A percentile compares a stretch with the other conserved stretches of the same genome.
phyloP scores from a whole-genome alignment of 768 basidiomycete genomes.

The Boletus insuetus region DNA sequence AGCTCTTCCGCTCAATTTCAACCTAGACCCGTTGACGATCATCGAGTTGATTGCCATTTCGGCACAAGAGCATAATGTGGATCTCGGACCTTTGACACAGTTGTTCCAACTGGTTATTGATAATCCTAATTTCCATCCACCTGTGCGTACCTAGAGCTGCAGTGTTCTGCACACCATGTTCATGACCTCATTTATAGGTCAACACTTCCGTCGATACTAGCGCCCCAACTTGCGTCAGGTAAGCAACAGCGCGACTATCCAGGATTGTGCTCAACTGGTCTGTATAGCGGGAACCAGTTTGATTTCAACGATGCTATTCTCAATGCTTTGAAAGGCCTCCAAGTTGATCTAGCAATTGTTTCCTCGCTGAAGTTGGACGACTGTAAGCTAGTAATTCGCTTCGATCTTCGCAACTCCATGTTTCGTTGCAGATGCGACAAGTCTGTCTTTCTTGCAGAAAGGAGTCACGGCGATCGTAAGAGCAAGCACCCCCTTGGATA shows the following conservation, averaged over 20 bases:
- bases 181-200: slow-evolving; percentile 36
- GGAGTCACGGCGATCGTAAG: slow-evolving; percentile 54
- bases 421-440: slow-evolving; percentile 45
- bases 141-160: slow-evolving; percentile 34
- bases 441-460: slow-evolving; percentile 55
- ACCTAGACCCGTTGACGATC: slow-evolving; percentile 59
- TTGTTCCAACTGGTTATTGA: slow-evolving; percentile 53
- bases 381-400: slow-evolving; percentile 40
- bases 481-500: neutral
- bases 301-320: slow-evolving; percentile 60
- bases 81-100: slow-evolving; percentile 56
- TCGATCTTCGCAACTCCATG: neutral
- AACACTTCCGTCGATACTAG: slow-evolving; percentile 52
- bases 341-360: slow-evolving; percentile 56
- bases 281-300: slow-evolving; percentile 60
- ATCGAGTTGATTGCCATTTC: slow-evolving; percentile 52
- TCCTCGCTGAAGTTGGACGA: slow-evolving; percentile 61
- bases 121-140: slow-evolving; percentile 50
- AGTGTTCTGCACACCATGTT: neutral
- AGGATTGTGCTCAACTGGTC: slow-evolving; percentile 3
- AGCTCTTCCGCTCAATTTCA: slow-evolving; percentile 58
- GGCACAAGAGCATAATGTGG: slow-evolving; percentile 51
- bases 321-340: slow-evolving; percentile 55
- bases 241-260: neutral
- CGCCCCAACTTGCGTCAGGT: slow-evolving; percentile 59